Base-by-base conservation (phyloP, 1,284 basidiomycete species). In the Ustilago vetiveriae region DNA sequence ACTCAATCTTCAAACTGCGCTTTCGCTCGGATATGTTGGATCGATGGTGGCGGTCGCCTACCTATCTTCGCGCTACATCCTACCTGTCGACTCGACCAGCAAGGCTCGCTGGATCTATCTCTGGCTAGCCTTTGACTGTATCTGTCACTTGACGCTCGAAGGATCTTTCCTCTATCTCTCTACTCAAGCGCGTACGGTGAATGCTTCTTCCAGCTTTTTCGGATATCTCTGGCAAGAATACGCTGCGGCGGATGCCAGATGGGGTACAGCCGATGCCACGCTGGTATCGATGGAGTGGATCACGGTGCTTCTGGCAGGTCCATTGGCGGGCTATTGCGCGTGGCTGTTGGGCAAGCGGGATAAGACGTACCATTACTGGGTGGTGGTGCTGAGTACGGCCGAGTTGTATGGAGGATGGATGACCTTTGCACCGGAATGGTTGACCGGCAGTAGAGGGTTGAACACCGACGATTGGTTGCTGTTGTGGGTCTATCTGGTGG, bases 371-470 rank as follows among this genome's bases (percentile, higher is more conserved):
- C 75, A 79, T 45, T 74, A 71, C 37, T 81, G 75, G 72, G 56
- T 64, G 33, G 52, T 74, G 9, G 64, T 75, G 22, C 46, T 81
- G 42, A 66, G 69, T 40, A 66, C 67, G 3, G 72, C 63, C 1
- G 79, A 81, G 56, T 37, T 81, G 21, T 80, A 79, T 24, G 68
- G 72, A 8, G 71, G 74, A 6, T 77, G 72, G 68, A 79, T 78
- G 76, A 80, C 78, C n/a, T 80, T 79, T 44, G 62, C 70, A 3
- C 75, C 77, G 5, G 79, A 79, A 43, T 78, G 76, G 76, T 47
- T 79, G 22, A 54, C 62, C 6, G 68, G 72, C 4, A 63, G 52
- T 29, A 29, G 22, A 5, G 16, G 17, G 11, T 23, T 57, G 35
- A 42, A 48, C 30, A 58, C 56, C 7, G 26, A 16, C 9, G 53